Evolutionary conservation across 192 early-diverging fungal species (phyloP), one percentile per base, ranked within the genome.

Genomic region (Pilobolus umbonatus): DNA sequence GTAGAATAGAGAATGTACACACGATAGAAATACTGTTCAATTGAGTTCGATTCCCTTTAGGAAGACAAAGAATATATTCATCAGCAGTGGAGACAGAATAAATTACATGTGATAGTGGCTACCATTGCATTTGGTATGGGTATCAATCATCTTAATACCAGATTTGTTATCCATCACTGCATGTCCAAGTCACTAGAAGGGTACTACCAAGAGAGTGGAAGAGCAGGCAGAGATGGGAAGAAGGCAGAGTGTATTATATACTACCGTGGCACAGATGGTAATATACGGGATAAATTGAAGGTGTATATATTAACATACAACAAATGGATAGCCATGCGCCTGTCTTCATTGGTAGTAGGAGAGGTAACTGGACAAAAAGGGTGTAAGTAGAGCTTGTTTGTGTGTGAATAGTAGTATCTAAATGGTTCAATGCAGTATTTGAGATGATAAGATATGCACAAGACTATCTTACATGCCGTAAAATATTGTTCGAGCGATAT

Each of bases 61-160:
- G 83, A 82, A 48, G 94, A 96, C 52, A 79, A 91, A 11, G 64
- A 79, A 22, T 69, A 80, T 1, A 85, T 93, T 30, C 96, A 98
- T 72, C 72, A 82, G 51, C 77, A 77, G 29, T 96, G 94, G 96
- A 86, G 85, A 61, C 63, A 58, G 7, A 84, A 85, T 43, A 61
- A 78, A 29, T 61, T 91, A 0, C 75, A 90, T 44, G 80, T 91
- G 25, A 69, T 87, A 46, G 81, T 85, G 1, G 87, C 88, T 5
- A 90, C 88, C 0, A 82, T 88, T 32, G 88, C 85, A 0, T 88
- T 88, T 74, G 88, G 88, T 9, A 69, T 90, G 71, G 87, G 87
- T 11, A 79, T 88, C 7, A 84, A 90, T 63, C 85, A 90, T 57
- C 64, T 79, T 34, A 80, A 88, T 26, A 80, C 85, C 19, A 80